These are phyloP conservation scores for Epichloe baconii DNA, from an alignment of 2,329 filamentous ascomycete genomes.

Conservation along the genomic window DNA sequence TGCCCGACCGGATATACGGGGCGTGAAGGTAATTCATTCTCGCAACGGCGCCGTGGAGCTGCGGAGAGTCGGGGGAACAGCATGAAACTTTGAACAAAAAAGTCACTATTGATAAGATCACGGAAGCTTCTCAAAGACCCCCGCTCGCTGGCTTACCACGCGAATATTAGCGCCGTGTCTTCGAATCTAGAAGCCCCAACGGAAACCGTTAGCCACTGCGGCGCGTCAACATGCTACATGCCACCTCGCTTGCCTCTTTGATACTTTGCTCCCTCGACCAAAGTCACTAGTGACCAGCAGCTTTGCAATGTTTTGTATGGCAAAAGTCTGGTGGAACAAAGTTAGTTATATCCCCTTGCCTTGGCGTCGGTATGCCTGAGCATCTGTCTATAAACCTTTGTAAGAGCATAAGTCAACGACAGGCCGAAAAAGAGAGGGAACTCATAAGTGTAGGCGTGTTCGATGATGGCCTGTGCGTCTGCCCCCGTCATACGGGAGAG, in stretches of 20 bases:
- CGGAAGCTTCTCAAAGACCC: too few relatives aligned
- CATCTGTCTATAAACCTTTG: slow-evolving; percentile 18
- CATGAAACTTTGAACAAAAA: slow-evolving; percentile 14
- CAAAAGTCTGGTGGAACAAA: slow-evolving; percentile 22
- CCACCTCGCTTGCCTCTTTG: slow-evolving; percentile 20
- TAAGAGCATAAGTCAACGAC: slow-evolving; percentile 25
- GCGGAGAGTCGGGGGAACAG: slow-evolving; percentile 16
- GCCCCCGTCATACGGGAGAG: slow-evolving; percentile 26
- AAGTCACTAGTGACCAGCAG: slow-evolving; percentile 26
- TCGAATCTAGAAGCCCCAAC: slow-evolving; percentile 22
- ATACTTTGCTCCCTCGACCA: slow-evolving; percentile 15
- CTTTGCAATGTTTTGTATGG: slow-evolving; percentile 23
- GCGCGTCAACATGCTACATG: neutral
- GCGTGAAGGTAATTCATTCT: slow-evolving; percentile 28
- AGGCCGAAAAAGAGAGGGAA: slow-evolving; percentile 27
- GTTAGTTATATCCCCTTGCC: neutral
- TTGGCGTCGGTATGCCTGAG: too few relatives aligned
- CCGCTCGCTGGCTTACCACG: slow-evolving; percentile 14
- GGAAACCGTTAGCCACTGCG: too few relatives aligned
- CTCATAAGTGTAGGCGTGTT: slow-evolving; percentile 19
- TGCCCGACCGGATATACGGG: slow-evolving; percentile 21
- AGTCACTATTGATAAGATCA: neutral
- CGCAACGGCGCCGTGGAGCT: slow-evolving; percentile 22
- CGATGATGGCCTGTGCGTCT: slow-evolving; percentile 32
- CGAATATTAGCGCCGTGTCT: slow-evolving; percentile 26